A percentile compares a stretch with the other conserved stretches of the same genome.
These are phyloP conservation scores for Globisporangium nunn DNA, from an alignment of 352 stramenopile species.

Conservation along the genomic window DNA sequence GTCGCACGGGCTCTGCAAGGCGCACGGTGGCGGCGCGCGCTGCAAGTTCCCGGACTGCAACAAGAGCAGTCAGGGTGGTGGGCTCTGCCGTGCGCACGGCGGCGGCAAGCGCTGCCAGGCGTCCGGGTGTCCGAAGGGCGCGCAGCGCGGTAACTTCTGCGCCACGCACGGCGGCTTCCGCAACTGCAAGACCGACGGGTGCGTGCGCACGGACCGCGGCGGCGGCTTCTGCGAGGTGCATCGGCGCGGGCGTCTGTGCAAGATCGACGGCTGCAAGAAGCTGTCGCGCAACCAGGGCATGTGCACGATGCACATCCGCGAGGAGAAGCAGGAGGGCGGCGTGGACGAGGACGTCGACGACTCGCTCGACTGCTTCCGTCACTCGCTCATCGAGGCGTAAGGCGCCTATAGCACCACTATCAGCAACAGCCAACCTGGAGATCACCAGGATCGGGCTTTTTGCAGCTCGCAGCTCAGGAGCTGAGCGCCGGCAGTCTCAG, in stretches of 20 bases:
- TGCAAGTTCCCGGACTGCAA: slow-evolving; percentile 82
- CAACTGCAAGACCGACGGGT: slow-evolving; percentile 83
- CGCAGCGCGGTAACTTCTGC: slow-evolving; percentile 81
- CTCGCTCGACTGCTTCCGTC: background rate
- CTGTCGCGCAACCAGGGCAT: slow-evolving; percentile 83
- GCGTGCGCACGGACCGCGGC: slow-evolving; percentile 73
- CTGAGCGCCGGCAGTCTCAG: background rate
- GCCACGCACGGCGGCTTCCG: slow-evolving; percentile 79
- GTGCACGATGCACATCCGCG: slow-evolving; percentile 87
- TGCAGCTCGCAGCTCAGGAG: background rate
- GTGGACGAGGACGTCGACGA: slow-evolving; percentile 7
- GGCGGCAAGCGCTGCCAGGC: slow-evolving; percentile 76
- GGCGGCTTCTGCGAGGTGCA: slow-evolving; percentile 84
- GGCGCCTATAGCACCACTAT: background rate
- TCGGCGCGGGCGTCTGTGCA: slow-evolving; percentile 70
- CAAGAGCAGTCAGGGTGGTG: slow-evolving; percentile 75
- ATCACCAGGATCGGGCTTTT: background rate
- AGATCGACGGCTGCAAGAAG: slow-evolving; percentile 85
- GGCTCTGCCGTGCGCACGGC: slow-evolving; percentile 71
- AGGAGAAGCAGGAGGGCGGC: slow-evolving; percentile 60
- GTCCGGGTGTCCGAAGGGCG: slow-evolving; percentile 64
- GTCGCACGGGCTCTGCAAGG: slow-evolving; percentile 81
- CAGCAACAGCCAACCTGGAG: background rate
- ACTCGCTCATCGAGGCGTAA: slow-evolving; percentile 3
- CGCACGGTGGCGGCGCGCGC: slow-evolving; percentile 71